phyloP scores from a whole-genome alignment of 768 basidiomycete genomes.

The Leucocoprinus sp. region DNA sequence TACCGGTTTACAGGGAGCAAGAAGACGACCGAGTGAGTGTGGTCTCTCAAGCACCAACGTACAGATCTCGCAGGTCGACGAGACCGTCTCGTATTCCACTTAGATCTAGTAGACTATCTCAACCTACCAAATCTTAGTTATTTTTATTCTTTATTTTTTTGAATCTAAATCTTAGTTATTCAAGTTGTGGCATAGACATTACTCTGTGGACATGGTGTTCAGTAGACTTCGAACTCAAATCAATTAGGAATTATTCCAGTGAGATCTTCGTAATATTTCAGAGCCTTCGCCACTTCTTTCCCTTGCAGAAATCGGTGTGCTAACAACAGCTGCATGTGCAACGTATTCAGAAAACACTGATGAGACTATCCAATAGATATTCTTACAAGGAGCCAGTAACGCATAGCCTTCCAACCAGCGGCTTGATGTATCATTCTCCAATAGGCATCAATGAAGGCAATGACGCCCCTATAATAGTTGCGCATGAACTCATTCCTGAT shows the following conservation, averaged over 20 bases:
- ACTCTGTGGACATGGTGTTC: too few species aligned
- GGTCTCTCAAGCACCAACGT: slow-evolving; percentile 5
- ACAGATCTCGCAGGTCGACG: background rate
- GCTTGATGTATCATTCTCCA: slow-evolving; percentile 62
- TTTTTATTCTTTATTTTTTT: too few species aligned
- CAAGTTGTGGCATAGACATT: too few species aligned
- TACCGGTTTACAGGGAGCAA: slow-evolving; percentile 4
- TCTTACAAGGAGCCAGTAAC: slow-evolving; percentile 55
- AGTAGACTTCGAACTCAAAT: background rate
- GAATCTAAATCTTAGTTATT: too few species aligned
- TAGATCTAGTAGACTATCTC: slow-evolving; percentile 2
- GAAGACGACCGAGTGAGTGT: slow-evolving; percentile 7
- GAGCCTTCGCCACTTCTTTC: slow-evolving; percentile 38
- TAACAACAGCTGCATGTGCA: slow-evolving; percentile 37
- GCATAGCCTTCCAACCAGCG: slow-evolving; percentile 58
- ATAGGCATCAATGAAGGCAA: slow-evolving; percentile 49
- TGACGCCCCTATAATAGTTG: slow-evolving; percentile 44
- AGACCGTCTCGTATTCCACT: background rate
- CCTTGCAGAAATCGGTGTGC: slow-evolving; percentile 46
- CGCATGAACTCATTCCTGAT: slow-evolving; percentile 46
- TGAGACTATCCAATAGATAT: too few species aligned
- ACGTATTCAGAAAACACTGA: background rate
- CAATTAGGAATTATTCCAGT: slow-evolving; percentile 42
- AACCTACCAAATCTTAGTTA: too few species aligned
- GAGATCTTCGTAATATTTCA: slow-evolving; percentile 47